Conservation (phyloP, 2,329 filamentous ascomycete genomes). For the Pyrenochaeta sp. region DNA sequence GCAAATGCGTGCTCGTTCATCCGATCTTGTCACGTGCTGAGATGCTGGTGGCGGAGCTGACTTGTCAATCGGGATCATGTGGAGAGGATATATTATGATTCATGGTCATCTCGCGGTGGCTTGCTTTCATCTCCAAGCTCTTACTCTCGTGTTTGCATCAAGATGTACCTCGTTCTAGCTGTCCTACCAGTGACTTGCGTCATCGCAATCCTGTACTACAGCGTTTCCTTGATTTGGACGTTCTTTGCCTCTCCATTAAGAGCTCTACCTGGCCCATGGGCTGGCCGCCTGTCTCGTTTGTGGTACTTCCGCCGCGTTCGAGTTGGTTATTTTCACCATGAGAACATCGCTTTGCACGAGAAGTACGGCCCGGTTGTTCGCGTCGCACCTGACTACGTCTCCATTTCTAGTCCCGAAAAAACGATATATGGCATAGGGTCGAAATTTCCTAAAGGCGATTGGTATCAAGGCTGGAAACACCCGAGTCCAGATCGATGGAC, state of each 20-base stretch:
- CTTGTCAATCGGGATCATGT: too few relatives aligned
- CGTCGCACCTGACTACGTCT: conserved; percentile 5
- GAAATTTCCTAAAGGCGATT: conserved; percentile 15
- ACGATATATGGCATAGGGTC: conserved; percentile 14
- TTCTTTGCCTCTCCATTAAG: background rate
- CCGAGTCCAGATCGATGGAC: conserved; percentile 43
- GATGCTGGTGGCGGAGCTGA: too few relatives aligned
- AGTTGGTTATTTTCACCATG: conserved; percentile 3
- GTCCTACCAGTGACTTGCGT: background rate
- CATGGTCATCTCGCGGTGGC: too few relatives aligned
- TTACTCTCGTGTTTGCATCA: too few relatives aligned
- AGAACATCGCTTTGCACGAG: conserved; percentile 8
- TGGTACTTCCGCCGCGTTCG: conserved; percentile 5
- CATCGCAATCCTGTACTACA: background rate
- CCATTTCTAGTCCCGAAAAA: conserved; percentile 7
- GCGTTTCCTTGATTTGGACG: background rate
- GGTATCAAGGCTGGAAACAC: conserved; percentile 44
- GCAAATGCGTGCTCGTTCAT: too few relatives aligned
- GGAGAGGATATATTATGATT: too few relatives aligned
- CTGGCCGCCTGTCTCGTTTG: conserved; percentile 1
- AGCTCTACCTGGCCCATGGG: conserved; percentile 5
- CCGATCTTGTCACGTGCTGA: too few relatives aligned
- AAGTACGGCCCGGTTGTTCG: conserved; percentile 10
- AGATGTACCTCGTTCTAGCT: conserved; percentile 1
- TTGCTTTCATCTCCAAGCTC: too few relatives aligned